Evolutionary conservation across 345 rosid genomes (phyloP), one percentile per base, ranked within the genome.

Genomic region (Brassica carinata): DNA sequence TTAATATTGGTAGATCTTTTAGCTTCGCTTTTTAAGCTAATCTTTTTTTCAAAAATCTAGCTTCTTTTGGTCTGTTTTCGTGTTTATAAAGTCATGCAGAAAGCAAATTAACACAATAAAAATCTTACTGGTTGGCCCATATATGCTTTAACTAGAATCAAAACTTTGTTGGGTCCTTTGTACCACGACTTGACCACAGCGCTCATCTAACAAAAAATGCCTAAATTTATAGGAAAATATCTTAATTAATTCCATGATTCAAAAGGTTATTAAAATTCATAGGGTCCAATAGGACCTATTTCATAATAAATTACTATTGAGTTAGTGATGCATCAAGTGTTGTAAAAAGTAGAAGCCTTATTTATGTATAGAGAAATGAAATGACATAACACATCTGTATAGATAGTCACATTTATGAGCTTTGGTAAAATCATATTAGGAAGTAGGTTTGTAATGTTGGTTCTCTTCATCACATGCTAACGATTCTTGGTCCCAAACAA

Each of bases 81-180:
- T 83, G 83, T 82, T 81, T 72, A 72, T 67, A 77, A 82, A 77
- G 78, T 72, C 84, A 67, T 67, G 74, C 30, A 82, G 67, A 76
- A 82, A 72, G 77, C 61, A 72, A 6, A 17, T 64, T 55, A 71
- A 58, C 14, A 19, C 36, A 63, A 13, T 64, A 64, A 65, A 30
- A 57, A 57, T 36, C 57, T 75, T 75, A 71, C 36, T 30, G 45
- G 65, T 67, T 81, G 81, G 74, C 61, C 71, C 74, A 48, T 61
- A 67, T 72, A n/a, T 77, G 71, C 84, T 81, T 81, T 81, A 77
- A 67, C 77, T 61, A 61, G 78, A 67, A 72, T 72, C 78, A 72
- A 81, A 71, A 81, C 66, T 15, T 77, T 66, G n/a, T 67, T 67
- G 77, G 81, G 78, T 48, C 84, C 74, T 26, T 67, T 77, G 71